Evolutionary conservation across 2,329 filamentous ascomycete species (phyloP), one percentile per base, ranked within the genome.

Genomic region (Volutella citrinella): DNA sequence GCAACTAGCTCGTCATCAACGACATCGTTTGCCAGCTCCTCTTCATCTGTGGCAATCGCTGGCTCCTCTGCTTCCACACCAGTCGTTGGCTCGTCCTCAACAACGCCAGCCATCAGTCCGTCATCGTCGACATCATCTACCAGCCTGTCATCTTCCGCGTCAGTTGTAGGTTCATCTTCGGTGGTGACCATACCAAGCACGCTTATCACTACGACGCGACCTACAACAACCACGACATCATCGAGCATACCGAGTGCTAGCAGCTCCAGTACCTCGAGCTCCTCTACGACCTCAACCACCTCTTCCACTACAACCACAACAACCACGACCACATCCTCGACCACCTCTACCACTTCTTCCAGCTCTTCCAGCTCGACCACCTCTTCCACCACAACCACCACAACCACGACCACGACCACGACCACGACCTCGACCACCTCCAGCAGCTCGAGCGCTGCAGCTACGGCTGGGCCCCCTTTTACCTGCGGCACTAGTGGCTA

Each of bases 401-500:
- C 32, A 15, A 36, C 40, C 7, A 32, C 11, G 12, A 23, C 30
- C 15, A 32, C 15, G 9, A 32, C 14, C 20, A 13, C 21, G 19
- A n/a, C 19, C 14, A 6, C 21, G 4, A 30, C 19, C 19, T 27
- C 25, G 8, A 45, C 27, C 5, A 39, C 38, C 6, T 26, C 38
- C 12, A 34, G 32, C 3, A 38, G 19, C 7, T 30, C 18, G 4
- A 36, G 26, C 10, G 29, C 33, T n/a, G 19, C 19, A 14, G 19
- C 30, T 13, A 28, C 30, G 13, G 40, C 36, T 4, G 42, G 39
- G 5, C 25, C 34, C 7, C 14, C 16, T 4, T 48, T 47, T 32
- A 30, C 27, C 12, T 47, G 44, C 20, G 44, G 47, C 19, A 22
- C 42, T 11, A 48, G 47, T 10, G 45, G 45, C 3, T 47, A 48